Percentiles rank a stretch among this genome's conserved stretches.
Evolutionary conservation across 192 early-diverging fungal genomes (phyloP).

Genomic region (Entomortierella lignicola): DNA sequence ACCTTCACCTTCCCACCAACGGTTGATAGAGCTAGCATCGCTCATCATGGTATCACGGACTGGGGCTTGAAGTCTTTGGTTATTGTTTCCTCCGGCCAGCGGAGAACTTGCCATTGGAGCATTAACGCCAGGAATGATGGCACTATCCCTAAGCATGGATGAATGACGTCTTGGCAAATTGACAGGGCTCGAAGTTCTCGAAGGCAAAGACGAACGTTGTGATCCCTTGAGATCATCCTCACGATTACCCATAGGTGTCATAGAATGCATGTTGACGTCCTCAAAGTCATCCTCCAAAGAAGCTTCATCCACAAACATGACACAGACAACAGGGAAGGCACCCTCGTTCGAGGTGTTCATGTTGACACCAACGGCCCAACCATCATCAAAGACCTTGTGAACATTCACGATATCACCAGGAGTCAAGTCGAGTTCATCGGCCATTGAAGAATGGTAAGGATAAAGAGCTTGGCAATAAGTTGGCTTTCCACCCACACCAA

Average conservation of each 20-base stretch:
- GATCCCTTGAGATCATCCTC: slow-evolving; percentile 27
- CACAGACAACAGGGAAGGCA: slow-evolving; percentile 88
- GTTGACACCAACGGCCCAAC: slow-evolving; percentile 91
- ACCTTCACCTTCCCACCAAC: slow-evolving; percentile 52
- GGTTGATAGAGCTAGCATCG: slow-evolving; percentile 53
- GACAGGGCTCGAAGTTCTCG: slow-evolving; percentile 35
- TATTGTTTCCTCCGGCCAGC: slow-evolving; percentile 47
- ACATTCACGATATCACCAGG: slow-evolving; percentile 79
- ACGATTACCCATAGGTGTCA: slow-evolving; percentile 46
- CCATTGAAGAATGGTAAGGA: slow-evolving; percentile 74
- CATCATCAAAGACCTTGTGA: slow-evolving; percentile 85
- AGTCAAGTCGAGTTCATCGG: slow-evolving; percentile 80
- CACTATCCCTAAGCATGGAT: slow-evolving; percentile 46
- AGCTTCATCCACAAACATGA: slow-evolving; percentile 57
- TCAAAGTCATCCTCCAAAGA: slow-evolving; percentile 49
- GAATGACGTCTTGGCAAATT: slow-evolving; percentile 44
- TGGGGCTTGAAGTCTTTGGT: slow-evolving; percentile 10
- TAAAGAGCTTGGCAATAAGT: slow-evolving; percentile 52
- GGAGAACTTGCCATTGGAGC: slow-evolving; percentile 29
- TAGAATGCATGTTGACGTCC: slow-evolving; percentile 53
- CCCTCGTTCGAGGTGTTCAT: slow-evolving; percentile 75
- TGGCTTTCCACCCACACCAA: slow-evolving; percentile 16
- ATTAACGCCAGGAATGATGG: slow-evolving; percentile 13
- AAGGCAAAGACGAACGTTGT: slow-evolving; percentile 26
- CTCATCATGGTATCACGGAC: slow-evolving; percentile 54